Base-by-base conservation (phyloP, 2,329 filamentous ascomycete genomes). In the Fusarium citri region DNA sequence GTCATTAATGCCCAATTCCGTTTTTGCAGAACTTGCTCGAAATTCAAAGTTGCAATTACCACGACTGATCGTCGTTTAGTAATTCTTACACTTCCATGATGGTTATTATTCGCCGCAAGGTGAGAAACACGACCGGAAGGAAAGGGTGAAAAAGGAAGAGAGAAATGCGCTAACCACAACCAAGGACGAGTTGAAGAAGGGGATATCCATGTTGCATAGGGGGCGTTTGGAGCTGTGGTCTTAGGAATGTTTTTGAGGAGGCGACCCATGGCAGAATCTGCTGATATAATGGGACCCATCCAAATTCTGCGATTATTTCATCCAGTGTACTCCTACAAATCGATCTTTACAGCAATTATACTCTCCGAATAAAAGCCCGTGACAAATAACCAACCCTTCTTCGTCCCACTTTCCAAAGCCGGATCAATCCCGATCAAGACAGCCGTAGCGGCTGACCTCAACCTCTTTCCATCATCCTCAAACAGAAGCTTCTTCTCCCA, bases 371-470 rank as follows among this genome's bases (percentile, higher is more conserved):
- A 64, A 58, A 88, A 87, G 0, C 88, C 88, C 0, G 87, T 87
- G 4, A 85, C 83, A 74, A 87, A 89, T 18, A 90, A 73, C 86
- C 86, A 88, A 0, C 83, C 88, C 63, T 82, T 81, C 20, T 84
- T 81, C 69, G 81, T 79, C 0, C 82, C 82, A 0, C 67, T 77
- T 49, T 84, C 82, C 15, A 78, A 70, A 16, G 74, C 72, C 0
- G 86, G 86, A 41, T 88, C 82, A 54, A 87, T 83, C 0, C 83
- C 82, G 2, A 90, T 80, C 45, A 90, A 60, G 0, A 89, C 82
- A 0, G 86, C 85, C 0, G 82, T 79, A 59, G 85, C 89, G 0
- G 82, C 83, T 8, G 80, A 82, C 14, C 87, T 79, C 26, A 90
- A 78, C 18, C 78, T 78, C 0, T 74, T 78, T 2, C 88, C 86